Evolutionary conservation across 164 flowering plant species (phyloP).

Genomic region (Vitis cinerea): DNA sequence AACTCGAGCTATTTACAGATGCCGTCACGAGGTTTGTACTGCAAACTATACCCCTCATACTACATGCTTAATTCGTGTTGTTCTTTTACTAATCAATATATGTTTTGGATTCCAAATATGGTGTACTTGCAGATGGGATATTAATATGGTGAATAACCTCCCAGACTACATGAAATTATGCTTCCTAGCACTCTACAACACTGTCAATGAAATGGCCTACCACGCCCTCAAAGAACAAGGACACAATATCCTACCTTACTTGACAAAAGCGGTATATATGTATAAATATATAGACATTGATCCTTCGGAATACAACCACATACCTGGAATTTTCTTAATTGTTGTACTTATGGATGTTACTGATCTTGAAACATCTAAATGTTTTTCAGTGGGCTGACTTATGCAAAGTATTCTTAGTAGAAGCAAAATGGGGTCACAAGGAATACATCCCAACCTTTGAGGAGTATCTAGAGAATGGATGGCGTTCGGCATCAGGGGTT

Average conservation of each 20-base stretch:
- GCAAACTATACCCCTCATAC: not conserved
- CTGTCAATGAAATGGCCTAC: slow-evolving; percentile 37
- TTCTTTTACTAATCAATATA: too few relatives aligned
- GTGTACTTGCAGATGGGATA: slow-evolving; percentile 42
- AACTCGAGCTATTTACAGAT: slow-evolving; percentile 37
- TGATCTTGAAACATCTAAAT: not conserved
- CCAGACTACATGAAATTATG: slow-evolving; percentile 47
- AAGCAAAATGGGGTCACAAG: slow-evolving; percentile 42
- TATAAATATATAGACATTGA: not conserved
- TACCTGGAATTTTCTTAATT: not conserved
- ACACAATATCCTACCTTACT: slow-evolving; percentile 9
- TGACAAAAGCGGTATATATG: slow-evolving; percentile 24
- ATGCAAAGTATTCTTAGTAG: slow-evolving; percentile 36
- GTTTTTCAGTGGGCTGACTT: slow-evolving; percentile 45
- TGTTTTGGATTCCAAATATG: not conserved
- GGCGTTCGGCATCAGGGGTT: slow-evolving; percentile 31
- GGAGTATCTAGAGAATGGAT: slow-evolving; percentile 47
- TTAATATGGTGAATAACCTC: slow-evolving; percentile 25
- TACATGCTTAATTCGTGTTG: too few relatives aligned
- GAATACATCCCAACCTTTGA: slow-evolving; percentile 33
- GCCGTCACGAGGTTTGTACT: slow-evolving; percentile 36
- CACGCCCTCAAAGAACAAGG: slow-evolving; percentile 28
- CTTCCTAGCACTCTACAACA: slow-evolving; percentile 42
- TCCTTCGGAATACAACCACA: too few relatives aligned
- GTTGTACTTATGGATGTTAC: not conserved